A percentile compares a stretch with the other conserved stretches of the same genome.
phyloP scores from a whole-genome alignment of 75 land plant species.

The Azolla pinnata region DNA sequence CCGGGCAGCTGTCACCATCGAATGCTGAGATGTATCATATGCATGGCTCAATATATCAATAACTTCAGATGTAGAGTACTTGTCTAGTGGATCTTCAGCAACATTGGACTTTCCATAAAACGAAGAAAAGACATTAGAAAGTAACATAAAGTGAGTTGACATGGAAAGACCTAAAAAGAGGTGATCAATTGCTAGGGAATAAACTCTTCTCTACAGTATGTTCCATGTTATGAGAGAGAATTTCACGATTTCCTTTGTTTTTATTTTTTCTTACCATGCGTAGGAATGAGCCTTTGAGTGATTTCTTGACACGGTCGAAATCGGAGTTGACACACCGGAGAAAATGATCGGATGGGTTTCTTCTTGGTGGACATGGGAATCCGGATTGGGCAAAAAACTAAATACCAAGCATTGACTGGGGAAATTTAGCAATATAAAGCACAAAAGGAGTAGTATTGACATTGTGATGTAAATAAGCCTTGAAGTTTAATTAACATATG shows the following conservation, averaged over 20 bases:
- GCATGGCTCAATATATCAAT: constrained; percentile 4
- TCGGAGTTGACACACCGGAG: constrained; percentile 81
- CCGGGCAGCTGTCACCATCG: constrained; percentile 3
- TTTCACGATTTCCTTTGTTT: too few species aligned
- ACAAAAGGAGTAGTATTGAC: not conserved
- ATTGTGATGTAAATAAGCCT: not conserved
- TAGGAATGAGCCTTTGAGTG: constrained; percentile 41
- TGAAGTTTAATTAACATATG: too few species aligned
- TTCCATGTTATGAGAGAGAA: too few species aligned
- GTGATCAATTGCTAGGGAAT: too few species aligned
- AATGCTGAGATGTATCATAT: constrained; percentile 2
- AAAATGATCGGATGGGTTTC: constrained; percentile 85
- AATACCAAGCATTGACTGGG: too few species aligned
- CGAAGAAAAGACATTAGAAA: too few species aligned
- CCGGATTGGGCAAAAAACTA: constrained; percentile 87
- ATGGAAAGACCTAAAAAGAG: not conserved
- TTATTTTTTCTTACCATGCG: constrained; percentile 26
- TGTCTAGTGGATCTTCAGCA: constrained; percentile 10
- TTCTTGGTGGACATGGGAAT: constrained; percentile 65
- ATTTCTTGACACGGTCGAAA: constrained; percentile 53
- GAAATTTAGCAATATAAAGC: not conserved
- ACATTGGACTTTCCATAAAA: too few species aligned
- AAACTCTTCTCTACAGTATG: too few species aligned
- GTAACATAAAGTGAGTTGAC: not conserved
- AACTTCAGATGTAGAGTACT: constrained; percentile 5